Evolutionary conservation across 192 early-diverging fungal species (phyloP), one percentile per base, ranked within the genome.

Genomic region (Podila minutissima): DNA sequence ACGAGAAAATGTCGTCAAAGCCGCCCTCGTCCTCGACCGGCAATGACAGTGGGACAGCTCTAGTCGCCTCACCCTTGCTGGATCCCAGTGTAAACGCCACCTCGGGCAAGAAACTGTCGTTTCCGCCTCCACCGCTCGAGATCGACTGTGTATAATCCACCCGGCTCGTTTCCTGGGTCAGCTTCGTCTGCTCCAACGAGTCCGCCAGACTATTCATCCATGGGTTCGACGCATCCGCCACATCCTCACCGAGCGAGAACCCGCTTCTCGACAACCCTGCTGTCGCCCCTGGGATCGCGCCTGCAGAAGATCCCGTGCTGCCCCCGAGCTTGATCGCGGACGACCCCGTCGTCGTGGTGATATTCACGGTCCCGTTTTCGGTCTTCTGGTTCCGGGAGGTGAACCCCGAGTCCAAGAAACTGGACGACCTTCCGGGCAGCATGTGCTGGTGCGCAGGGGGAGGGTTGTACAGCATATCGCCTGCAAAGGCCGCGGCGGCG

Each of bases 181-280:
- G 28, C 13, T 62, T 72, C 50, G 76, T 64, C 15, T 59, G n/a
- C 5, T 73, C 66, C 48, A 73, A 9, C 2, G 77, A 81, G 17
- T 81, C 77, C 4, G 33, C 66, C 22, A 81, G 26, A 2, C 65
- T 46, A 32, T 81, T 81, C 70, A 69, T 73, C 77, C 77, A 81
- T 2, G 77, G 77, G 33, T 81, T 81, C 24, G 70, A 64, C 50
- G 58, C 66, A 50, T 81, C 77, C 6, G 71, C 63, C 1, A 81
- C 71, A 65, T 81, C 77, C 33, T 81, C 77, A 28, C 77, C 77
- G 6, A 81, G 33, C 22, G 77, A 81, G 57, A 81, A 81, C 26
- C 77, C 67, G 28, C 66, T 68, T 12, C 41, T 8, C 17, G 76
- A 35, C 19, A 67, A 72, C n/a, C 32, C 28, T 20, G 64, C 12